Percentiles rank a stretch among this genome's conserved stretches.
Evolutionary conservation across 352 stramenopile species (phyloP).

Genomic region (Phytophthora cajani): DNA sequence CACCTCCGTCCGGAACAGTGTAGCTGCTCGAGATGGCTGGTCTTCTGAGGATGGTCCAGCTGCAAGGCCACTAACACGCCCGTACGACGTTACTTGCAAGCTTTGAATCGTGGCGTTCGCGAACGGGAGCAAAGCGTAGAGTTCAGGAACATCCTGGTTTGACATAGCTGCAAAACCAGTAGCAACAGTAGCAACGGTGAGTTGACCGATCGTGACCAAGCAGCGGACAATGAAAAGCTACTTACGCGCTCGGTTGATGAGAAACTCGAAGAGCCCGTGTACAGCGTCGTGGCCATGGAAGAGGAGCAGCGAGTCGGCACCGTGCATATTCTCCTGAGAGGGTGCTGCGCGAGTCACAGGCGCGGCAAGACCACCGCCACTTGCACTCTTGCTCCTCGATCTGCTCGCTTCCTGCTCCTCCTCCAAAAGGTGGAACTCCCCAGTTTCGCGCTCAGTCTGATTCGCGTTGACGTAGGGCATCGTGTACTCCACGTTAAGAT

Average conservation of each 20-base stretch:
- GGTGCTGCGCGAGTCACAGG: constrained; percentile 22
- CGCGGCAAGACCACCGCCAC: constrained; percentile 6
- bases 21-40: constrained; percentile 19
- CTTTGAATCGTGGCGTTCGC: constrained; percentile 66
- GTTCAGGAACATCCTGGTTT: constrained; percentile 77
- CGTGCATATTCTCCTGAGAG: constrained; percentile 49
- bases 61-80: constrained; percentile 19
- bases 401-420: constrained; percentile 45
- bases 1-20: constrained; percentile 56
- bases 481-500: constrained; percentile 62
- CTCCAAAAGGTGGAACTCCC: constrained; percentile 55
- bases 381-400: constrained; percentile 28
- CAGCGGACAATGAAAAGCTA: neutral
- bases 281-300: constrained; percentile 71
- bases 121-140: constrained; percentile 65
- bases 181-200: constrained; percentile 2
- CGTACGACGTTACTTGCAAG: constrained; percentile 53
- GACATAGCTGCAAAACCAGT: constrained; percentile 52
- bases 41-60: constrained; percentile 23
- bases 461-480: constrained; percentile 63
- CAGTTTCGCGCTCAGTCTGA: constrained; percentile 47
- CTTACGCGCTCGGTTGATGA: constrained; percentile 81
- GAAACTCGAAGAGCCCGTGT: constrained; percentile 78
- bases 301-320: constrained; percentile 66
- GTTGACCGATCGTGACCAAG: neutral